phyloP scores from a whole-genome alignment of 345 rosid species.

The Pseudoturritis turrita region DNA sequence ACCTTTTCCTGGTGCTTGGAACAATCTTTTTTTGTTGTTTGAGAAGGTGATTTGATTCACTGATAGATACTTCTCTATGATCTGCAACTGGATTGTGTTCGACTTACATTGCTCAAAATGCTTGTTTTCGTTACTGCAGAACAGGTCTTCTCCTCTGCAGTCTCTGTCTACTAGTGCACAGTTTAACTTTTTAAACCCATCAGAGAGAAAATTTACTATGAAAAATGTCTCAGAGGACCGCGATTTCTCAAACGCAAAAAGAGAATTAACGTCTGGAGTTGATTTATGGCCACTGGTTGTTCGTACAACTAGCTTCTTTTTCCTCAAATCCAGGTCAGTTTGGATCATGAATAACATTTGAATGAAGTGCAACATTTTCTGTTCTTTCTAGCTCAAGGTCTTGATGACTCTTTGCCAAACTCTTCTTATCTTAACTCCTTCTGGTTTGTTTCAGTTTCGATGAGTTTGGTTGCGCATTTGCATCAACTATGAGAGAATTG shows the following conservation, averaged over 20 bases:
- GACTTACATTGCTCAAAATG: conserved; percentile 14
- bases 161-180: conserved; percentile 37
- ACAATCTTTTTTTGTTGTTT: conserved; percentile 67
- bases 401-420: background rate
- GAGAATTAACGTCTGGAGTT: conserved; percentile 23
- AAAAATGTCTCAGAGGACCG: background rate
- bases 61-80: background rate
- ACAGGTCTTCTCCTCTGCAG: conserved; percentile 46
- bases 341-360: background rate
- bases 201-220: conserved; percentile 35
- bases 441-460: conserved; percentile 45
- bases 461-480: conserved; percentile 60
- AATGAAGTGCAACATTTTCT: background rate
- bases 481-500: conserved; percentile 55
- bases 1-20: conserved; percentile 86
- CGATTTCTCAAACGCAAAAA: conserved; percentile 24
- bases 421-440: background rate
- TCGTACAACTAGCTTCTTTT: conserved; percentile 62
- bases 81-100: background rate
- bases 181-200: conserved; percentile 60
- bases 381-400: background rate
- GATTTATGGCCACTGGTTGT: conserved; percentile 65
- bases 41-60: conserved; percentile 58
- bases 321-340: conserved; percentile 62
- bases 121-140: conserved; percentile 55